Percentiles rank a stretch among this genome's conserved stretches.
phyloP scores from a whole-genome alignment of 768 basidiomycete species.

The Xerocomus spinulosus region DNA sequence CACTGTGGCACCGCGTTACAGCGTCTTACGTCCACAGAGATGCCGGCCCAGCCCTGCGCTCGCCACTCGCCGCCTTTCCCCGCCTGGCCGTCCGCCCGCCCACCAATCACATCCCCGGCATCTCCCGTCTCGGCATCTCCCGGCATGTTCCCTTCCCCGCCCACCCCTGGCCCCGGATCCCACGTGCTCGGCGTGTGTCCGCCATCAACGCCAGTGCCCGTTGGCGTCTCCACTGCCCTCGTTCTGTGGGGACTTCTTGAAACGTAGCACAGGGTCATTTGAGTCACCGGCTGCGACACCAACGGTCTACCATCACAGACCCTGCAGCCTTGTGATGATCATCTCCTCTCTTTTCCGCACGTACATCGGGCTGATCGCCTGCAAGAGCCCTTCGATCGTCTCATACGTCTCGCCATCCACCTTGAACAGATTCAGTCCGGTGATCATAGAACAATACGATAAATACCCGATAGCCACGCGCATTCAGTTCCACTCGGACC shows the following conservation, averaged over 20 bases:
- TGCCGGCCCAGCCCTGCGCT: conserved; percentile 24
- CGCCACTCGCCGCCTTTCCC: conserved; percentile 17
- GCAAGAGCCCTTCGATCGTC: conserved; percentile 55
- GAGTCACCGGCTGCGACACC: no score
- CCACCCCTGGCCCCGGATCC: conserved; percentile 8
- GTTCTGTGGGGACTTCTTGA: no score
- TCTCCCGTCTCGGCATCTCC: conserved; percentile 20
- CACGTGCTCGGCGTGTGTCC: not conserved
- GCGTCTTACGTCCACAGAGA: conserved; percentile 26
- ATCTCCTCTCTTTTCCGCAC: conserved; percentile 41
- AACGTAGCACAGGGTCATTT: no score
- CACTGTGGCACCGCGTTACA: conserved; percentile 15
- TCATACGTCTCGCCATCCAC: conserved; percentile 42
- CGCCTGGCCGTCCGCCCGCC: conserved; percentile 4
- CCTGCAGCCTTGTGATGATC: conserved; percentile 46
- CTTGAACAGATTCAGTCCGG: conserved; percentile 15
- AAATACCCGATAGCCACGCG: conserved; percentile 54
- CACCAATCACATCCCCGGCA: conserved; percentile 23
- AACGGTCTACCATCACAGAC: no score
- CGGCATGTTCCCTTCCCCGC: conserved; percentile 16
- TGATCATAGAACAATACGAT: not conserved
- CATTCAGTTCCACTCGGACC: conserved; percentile 45
- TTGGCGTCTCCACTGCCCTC: not conserved
- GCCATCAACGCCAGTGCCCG: not conserved
- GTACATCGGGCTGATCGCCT: conserved; percentile 52